Evolutionary conservation across 768 basidiomycete species (phyloP).

Genomic region (Boletus barrowsii): DNA sequence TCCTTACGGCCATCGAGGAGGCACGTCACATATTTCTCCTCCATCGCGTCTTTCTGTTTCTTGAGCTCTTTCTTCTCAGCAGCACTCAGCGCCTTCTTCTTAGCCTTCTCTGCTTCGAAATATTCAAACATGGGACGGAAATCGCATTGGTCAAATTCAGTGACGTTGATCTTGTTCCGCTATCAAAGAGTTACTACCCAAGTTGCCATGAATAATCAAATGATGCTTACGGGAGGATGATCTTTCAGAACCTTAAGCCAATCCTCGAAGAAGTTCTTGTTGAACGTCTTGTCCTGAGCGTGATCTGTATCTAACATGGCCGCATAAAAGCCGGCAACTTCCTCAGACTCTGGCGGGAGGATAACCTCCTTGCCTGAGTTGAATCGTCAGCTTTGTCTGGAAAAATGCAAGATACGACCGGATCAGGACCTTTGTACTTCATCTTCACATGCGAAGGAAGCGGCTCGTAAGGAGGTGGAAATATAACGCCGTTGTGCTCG

Average conservation of each 20-base stretch:
- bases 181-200: conserved; percentile 26
- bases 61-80: conserved; percentile 93
- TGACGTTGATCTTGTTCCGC: conserved; percentile 74
- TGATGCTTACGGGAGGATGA: conserved; percentile 72
- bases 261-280: conserved; percentile 94
- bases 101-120: conserved; percentile 88
- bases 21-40: conserved; percentile 82
- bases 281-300: conserved; percentile 82
- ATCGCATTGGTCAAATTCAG: conserved; percentile 77
- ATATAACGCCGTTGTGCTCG: conserved; percentile 91
- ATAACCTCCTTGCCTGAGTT: conserved; percentile 68
- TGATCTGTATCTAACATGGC: conserved; percentile 93
- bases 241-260: conserved; percentile 75
- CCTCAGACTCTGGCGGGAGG: conserved; percentile 85
- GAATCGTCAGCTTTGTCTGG: conserved; percentile 15
- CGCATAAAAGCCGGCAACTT: conserved; percentile 95
- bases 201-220: conserved; percentile 4
- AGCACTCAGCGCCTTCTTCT: conserved; percentile 80
- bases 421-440: conserved; percentile 82
- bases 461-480: conserved; percentile 91
- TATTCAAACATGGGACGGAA: conserved; percentile 93
- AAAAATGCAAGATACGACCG: conserved; percentile 8
- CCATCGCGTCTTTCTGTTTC: conserved; percentile 77
- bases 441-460: conserved; percentile 84
- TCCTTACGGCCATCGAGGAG: conserved; percentile 95